Evolutionary conservation across 352 stramenopile genomes (phyloP).

Genomic region (Phytophthora sojae): DNA sequence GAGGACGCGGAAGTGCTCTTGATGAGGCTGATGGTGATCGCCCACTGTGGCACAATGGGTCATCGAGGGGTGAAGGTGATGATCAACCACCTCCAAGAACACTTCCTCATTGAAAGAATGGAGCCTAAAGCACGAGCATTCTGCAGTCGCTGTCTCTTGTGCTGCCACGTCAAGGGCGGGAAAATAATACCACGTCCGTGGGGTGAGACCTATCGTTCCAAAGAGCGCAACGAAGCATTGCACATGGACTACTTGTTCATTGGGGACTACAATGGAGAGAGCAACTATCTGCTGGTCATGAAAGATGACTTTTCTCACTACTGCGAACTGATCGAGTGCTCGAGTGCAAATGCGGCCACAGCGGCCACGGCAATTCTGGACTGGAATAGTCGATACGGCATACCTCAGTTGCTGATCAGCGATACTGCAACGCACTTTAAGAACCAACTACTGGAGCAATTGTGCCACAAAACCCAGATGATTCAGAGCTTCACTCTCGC

Average conservation of each 20-base stretch:
- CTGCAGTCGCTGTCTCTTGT: conserved; percentile 6
- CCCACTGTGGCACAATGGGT: conserved; percentile 16
- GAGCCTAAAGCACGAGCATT: conserved; percentile 5
- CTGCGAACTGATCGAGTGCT: conserved; percentile 9
- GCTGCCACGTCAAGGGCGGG: conserved; percentile 13
- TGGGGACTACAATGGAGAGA: conserved; percentile 9
- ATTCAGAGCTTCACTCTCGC: conserved; percentile 8
- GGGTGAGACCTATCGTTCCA: conserved; percentile 7
- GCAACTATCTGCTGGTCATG: conserved; percentile 9
- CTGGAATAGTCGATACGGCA: conserved; percentile 12
- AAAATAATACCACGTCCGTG: conserved; percentile 11
- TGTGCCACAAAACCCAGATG: conserved; percentile 9
- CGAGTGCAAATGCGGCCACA: background rate
- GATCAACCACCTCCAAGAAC: conserved; percentile 12
- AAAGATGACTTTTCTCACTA: conserved; percentile 20
- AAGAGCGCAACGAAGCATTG: conserved; percentile 4
- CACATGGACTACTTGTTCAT: conserved; percentile 17
- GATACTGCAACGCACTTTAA: conserved; percentile 14
- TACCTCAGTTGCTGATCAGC: conserved; percentile 11
- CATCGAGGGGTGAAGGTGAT: conserved; percentile 13
- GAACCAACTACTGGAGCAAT: conserved; percentile 14
- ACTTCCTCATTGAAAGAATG: conserved; percentile 7
- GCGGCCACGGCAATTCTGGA: conserved; percentile 8
- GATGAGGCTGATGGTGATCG: conserved; percentile 14
- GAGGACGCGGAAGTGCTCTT: background rate